Conservation (phyloP, 164 flowering plant species). For the Magnolia sinica region DNA sequence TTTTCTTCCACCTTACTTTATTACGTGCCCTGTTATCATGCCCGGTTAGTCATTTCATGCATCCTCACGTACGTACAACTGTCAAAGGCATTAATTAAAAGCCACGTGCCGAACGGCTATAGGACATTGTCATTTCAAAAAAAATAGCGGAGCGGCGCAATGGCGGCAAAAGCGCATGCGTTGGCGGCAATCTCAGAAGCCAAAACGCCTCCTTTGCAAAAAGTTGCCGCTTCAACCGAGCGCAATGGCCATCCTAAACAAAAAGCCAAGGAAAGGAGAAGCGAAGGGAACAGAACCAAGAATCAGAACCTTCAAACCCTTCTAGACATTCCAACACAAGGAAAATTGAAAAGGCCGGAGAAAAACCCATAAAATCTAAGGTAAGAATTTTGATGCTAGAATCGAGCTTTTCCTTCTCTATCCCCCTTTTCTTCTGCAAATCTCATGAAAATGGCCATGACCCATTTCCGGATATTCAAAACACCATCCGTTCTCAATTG, state of each 20-base stretch:
- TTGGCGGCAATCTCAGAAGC: no score
- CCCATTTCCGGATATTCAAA: conserved; percentile 8
- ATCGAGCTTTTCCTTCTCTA: background rate
- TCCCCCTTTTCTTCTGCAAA: background rate
- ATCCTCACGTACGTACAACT: no score
- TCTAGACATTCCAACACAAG: background rate
- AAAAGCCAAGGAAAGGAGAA: background rate
- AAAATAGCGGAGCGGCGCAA: no score
- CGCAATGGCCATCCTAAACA: background rate
- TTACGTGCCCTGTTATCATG: no score
- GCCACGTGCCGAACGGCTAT: no score
- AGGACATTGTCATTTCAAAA: no score
- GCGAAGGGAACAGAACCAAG: background rate
- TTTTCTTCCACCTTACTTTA: no score
- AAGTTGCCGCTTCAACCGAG: background rate
- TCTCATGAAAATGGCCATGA: conserved; percentile 4
- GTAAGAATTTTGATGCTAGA: conserved; percentile 6
- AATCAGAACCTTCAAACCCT: background rate
- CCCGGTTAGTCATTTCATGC: no score
- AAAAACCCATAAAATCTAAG: background rate
- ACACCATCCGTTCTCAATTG: background rate
- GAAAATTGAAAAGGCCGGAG: background rate
- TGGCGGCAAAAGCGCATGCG: no score
- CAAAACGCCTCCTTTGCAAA: no score
- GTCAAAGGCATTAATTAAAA: no score